These are phyloP conservation scores for Penicillium sp. DNA, from an alignment of 2,329 filamentous ascomycete species.

Conservation along the genomic window DNA sequence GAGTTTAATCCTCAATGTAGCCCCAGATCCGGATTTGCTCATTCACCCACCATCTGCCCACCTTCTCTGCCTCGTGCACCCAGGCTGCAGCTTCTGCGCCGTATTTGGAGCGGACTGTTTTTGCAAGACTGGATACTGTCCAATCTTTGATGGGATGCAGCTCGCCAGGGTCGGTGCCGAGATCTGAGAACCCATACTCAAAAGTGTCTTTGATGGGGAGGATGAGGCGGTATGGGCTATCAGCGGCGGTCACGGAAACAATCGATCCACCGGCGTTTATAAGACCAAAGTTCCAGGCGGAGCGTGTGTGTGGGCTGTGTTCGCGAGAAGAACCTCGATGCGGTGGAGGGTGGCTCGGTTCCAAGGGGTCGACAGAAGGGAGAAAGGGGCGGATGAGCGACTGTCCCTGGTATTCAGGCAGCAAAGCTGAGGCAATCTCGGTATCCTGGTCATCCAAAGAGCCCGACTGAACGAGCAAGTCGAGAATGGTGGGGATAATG, in stretches of 20 bases:
- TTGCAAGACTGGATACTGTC: slow-evolving; percentile 23
- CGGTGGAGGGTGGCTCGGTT: too few species aligned
- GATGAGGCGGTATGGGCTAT: slow-evolving; percentile 63
- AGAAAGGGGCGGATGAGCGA: slow-evolving; percentile 42
- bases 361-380: slow-evolving; percentile 5
- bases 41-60: slow-evolving; percentile 36
- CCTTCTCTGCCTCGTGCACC: slow-evolving; percentile 33
- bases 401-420: slow-evolving; percentile 45
- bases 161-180: slow-evolving; percentile 33
- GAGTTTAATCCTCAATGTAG: slow-evolving; percentile 17
- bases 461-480: slow-evolving; percentile 40
- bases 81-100: slow-evolving; percentile 31
- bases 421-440: slow-evolving; percentile 35
- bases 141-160: slow-evolving; percentile 27
- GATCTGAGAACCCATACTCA: slow-evolving; percentile 34
- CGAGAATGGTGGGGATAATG: slow-evolving; percentile 45
- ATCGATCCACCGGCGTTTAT: slow-evolving; percentile 39
- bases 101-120: slow-evolving; percentile 23
- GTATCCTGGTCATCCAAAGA: slow-evolving; percentile 36
- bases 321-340: too few species aligned
- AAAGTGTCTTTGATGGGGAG: slow-evolving; percentile 74
- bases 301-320: slow-evolving; percentile 14
- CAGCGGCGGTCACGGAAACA: slow-evolving; percentile 64
- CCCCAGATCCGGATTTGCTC: slow-evolving; percentile 29
- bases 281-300: slow-evolving; percentile 32